Evolutionary conservation across 805 yeast genomes (phyloP), one percentile per base, ranked within the genome.

Genomic region (Nakazawaea anatomiae): DNA sequence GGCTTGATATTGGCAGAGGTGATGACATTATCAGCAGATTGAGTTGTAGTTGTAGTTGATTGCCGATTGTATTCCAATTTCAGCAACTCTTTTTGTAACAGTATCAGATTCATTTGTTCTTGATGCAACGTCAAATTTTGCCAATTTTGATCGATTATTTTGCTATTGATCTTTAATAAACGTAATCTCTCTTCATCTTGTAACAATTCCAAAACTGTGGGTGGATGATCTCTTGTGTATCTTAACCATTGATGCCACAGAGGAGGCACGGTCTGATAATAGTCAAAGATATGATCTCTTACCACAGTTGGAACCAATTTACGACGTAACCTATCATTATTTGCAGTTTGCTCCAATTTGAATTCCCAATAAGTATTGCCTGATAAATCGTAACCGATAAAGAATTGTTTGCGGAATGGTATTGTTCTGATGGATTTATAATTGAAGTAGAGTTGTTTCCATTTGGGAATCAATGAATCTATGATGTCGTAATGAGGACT

Each of bases 311-410:
- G 87, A 51, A 83, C 82, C 50, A 83, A 74, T 49, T 85, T 79
- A 43, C 96, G 66, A 46, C 96, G 69, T 52, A 83, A 72, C 52
- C 25, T 18, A 18, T 18, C 3, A 18, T 83, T 65, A 29, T 65
- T 69, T 57, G 80, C 72, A 48, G 62, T 60, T 58, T 76, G 74
- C 53, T 79, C 82, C 29, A 77, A 69, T 47, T 74, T 73, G 65
- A 85, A 82, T 63, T 88, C 96, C 96, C 96, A 88, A 68, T 84
- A 88, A 1, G 92, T 82, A 63, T 88, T 88, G 2, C 94, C 96
- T 39, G 80, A 82, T n/a, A 89, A 71, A 60, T 88, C 96, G 60
- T 86, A 87, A 2, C 78, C 78, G 8, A 83, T 73, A 58, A 87
- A 87, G 70, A 82, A 87, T 61, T 73, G 75, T 50, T 74, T 75